Evolutionary conservation across 352 stramenopile genomes (phyloP).

Genomic region (Globisporangium emineosum): DNA sequence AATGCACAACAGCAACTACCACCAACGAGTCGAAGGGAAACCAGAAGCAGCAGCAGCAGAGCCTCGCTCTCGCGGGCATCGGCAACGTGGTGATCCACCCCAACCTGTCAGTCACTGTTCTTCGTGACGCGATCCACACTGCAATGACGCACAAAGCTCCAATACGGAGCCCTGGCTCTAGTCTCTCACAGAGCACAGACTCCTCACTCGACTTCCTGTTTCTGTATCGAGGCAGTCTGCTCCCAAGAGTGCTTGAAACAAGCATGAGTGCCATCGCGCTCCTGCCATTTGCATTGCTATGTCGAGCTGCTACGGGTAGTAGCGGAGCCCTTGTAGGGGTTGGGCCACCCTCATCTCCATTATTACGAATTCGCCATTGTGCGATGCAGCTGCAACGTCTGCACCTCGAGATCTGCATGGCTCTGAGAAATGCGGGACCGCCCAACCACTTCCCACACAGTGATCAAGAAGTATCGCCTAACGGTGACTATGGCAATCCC

Average conservation of each 20-base stretch:
- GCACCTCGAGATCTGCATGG: constrained; percentile 18
- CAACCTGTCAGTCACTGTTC: neutral
- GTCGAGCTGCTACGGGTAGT: neutral
- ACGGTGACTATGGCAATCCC: neutral
- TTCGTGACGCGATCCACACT: constrained; percentile 2
- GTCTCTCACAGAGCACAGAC: neutral
- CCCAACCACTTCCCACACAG: constrained; percentile 20
- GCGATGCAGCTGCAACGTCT: constrained; percentile 21
- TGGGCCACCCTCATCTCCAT: too few species aligned
- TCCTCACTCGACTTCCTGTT: constrained; percentile 18
- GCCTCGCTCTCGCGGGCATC: constrained; percentile 14
- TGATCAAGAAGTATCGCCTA: neutral
- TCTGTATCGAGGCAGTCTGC: constrained; percentile 28
- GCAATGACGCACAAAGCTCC: neutral
- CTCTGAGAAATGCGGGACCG: constrained; percentile 28
- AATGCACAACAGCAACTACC: neutral
- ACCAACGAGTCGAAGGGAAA: neutral
- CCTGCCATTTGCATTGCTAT: constrained; percentile 29
- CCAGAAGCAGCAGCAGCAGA: neutral
- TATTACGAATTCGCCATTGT: neutral
- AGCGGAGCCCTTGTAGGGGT: neutral
- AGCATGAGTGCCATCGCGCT: constrained; percentile 19
- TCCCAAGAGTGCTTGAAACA: constrained; percentile 22
- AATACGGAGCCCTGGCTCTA: neutral
- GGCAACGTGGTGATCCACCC: neutral